Base-by-base conservation (phyloP, 441 rosid genomes). In the Viola pubescens region DNA sequence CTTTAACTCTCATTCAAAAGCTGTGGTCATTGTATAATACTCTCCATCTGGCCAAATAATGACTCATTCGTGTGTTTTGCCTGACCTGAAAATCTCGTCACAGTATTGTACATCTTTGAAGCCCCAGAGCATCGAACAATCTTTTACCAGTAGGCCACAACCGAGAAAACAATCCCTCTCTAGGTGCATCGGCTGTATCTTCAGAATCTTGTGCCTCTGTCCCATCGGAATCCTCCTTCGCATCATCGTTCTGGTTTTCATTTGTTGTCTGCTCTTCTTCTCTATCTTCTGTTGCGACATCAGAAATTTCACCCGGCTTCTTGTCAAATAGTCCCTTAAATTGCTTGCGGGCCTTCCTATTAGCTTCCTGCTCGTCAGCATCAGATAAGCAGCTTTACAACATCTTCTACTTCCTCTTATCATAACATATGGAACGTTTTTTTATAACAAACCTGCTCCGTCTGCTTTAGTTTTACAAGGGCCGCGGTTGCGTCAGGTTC, bases 261-360 rank as follows among this genome's bases (percentile, higher is more conserved):
- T 39, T 42, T 9, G 13, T 12, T 51, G 45, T 45, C 37, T 45
- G 52, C 47, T 39, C 66, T 47, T 69, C 70, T 3, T 16, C 73
- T 49, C 37, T 64, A 48, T 55, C 80, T 56, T 78, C 82, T 44
- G 58, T 70, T 45, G 77, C 70, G 1, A 37, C 84, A 12, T 84
- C 86, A 1, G 92, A 61, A 62, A 91, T 86, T 74, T 79, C 86
- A n/a, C 86, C 85, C 0, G 86, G 86, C 59, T 77, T 88, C 80
- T 87, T 89, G 81, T 91, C 89, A 45, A 94, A 89, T 46, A 94
- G 75, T 43, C 99, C 98, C 74, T 89, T 84, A 64, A 94, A 94
- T 73, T 91, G 92, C 71, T 83, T 85, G 43, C 89, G 73, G 44
- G 85, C 98, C 70, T 75, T 89, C 64, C 62, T 84, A 64, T 88